Percentiles rank a stretch among this genome's conserved stretches.
phyloP scores from a whole-genome alignment of 768 basidiomycete genomes.

The Lactarius hatsudake region DNA sequence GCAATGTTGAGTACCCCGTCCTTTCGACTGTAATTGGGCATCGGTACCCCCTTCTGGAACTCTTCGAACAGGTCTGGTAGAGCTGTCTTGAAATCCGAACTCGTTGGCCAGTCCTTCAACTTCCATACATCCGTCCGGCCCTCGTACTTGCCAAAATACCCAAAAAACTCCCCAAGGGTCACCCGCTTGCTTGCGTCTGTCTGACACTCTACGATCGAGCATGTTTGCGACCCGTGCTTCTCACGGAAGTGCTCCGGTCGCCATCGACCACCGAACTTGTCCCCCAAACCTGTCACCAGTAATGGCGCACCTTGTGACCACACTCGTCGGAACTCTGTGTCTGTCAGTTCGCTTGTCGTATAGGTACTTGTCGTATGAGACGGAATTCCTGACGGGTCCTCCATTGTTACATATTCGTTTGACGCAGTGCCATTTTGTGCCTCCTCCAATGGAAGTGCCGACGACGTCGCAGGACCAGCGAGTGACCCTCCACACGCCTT shows the following conservation, averaged over 20 bases:
- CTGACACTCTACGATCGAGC: conserved; percentile 82
- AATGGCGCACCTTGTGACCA: conserved; percentile 79
- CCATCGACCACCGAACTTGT: conserved; percentile 71
- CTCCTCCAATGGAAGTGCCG: neutral
- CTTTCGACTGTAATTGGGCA: conserved; percentile 85
- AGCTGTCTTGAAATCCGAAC: conserved; percentile 75
- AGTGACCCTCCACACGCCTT: neutral
- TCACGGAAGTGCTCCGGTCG: conserved; percentile 77
- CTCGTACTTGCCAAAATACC: conserved; percentile 66
- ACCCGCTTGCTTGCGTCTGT: conserved; percentile 58
- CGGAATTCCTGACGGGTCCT: conserved; percentile 23
- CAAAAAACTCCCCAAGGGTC: conserved; percentile 78
- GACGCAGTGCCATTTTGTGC: neutral
- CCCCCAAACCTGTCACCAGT: conserved; percentile 64
- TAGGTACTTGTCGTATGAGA: conserved; percentile 47
- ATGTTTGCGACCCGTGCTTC: conserved; percentile 59
- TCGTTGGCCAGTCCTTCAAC: conserved; percentile 93
- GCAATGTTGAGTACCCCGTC: conserved; percentile 89
- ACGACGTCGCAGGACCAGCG: neutral
- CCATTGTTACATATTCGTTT: neutral
- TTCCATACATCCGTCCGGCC: conserved; percentile 62
- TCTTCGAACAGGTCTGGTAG: conserved; percentile 88
- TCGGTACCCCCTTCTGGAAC: conserved; percentile 78
- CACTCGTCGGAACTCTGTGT: conserved; percentile 57
- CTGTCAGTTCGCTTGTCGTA: conserved; percentile 48